phyloP scores from a whole-genome alignment of 768 basidiomycete genomes.

The Tricholoma hemisulphureum region DNA sequence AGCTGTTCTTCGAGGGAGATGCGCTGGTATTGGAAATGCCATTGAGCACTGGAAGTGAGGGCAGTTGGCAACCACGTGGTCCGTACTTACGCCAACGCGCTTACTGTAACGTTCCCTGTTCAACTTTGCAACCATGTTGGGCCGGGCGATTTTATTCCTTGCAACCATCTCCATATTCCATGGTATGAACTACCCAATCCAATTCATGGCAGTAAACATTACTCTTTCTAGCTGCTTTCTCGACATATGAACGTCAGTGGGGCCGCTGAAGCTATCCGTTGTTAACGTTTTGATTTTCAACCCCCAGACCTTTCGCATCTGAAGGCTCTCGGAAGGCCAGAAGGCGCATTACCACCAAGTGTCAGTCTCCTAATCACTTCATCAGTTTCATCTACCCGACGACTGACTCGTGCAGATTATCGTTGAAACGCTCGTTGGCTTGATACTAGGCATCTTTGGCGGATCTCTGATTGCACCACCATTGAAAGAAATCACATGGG shows the following conservation, averaged over 20 bases:
- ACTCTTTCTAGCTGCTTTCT: conserved; percentile 61
- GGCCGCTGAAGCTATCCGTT: neutral
- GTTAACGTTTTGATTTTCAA: neutral
- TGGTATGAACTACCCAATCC: conserved; percentile 34
- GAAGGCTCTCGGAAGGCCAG: conserved; percentile 72
- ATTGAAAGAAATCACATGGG: conserved; percentile 83
- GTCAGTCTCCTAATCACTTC: conserved; percentile 35
- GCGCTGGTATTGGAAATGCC: conserved; percentile 73
- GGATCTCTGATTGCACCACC: conserved; percentile 66
- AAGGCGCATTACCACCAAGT: conserved; percentile 61
- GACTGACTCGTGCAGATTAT: conserved; percentile 48
- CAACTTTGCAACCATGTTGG: conserved; percentile 40
- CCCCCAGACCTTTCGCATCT: conserved; percentile 68
- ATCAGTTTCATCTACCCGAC: neutral
- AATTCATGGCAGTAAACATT: conserved; percentile 4
- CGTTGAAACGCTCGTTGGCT: conserved; percentile 59
- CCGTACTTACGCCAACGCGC: conserved; percentile 16
- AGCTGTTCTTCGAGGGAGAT: conserved; percentile 63
- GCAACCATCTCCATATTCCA: conserved; percentile 53
- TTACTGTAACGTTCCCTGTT: neutral
- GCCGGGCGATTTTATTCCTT: conserved; percentile 44
- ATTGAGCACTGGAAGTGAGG: conserved; percentile 34
- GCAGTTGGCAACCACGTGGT: conserved; percentile 1
- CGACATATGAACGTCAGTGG: conserved; percentile 73
- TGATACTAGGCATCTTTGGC: conserved; percentile 69